Conservation (phyloP, 345 rosid genomes). For the Lepidium africanum region DNA sequence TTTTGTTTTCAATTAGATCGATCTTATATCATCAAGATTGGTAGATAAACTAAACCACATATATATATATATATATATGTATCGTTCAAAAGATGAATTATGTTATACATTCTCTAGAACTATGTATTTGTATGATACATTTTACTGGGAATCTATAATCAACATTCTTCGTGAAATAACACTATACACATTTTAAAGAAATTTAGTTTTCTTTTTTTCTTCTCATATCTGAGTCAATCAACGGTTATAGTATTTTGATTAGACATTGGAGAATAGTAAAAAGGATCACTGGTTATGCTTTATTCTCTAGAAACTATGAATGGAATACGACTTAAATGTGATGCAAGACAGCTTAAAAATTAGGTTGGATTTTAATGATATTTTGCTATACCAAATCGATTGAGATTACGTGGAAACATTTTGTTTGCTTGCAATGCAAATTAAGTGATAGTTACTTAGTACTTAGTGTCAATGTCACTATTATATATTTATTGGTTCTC, state of each 20-base stretch:
- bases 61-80: background rate
- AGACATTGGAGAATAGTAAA: background rate
- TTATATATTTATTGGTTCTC: background rate
- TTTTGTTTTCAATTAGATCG: too few species aligned
- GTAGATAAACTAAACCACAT: background rate
- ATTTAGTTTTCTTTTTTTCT: background rate
- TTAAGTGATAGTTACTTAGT: constrained; percentile 17
- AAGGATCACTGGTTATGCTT: background rate
- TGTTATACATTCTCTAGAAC: background rate
- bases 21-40: background rate
- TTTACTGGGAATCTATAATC: background rate
- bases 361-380: constrained; percentile 11
- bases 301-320: background rate
- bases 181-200: background rate
- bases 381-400: background rate
- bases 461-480: constrained; percentile 3
- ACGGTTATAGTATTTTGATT: background rate
- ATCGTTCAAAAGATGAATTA: background rate
- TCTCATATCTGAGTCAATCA: background rate
- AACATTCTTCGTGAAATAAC: background rate
- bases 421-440: constrained; percentile 17
- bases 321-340: background rate
- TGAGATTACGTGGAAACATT: constrained; percentile 6
- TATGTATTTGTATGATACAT: background rate
- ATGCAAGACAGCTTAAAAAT: constrained; percentile 10